A percentile compares a stretch with the other conserved stretches of the same genome.
These are phyloP conservation scores for Leccinum subgranulosum DNA, from an alignment of 768 basidiomycete genomes.

Conservation along the genomic window DNA sequence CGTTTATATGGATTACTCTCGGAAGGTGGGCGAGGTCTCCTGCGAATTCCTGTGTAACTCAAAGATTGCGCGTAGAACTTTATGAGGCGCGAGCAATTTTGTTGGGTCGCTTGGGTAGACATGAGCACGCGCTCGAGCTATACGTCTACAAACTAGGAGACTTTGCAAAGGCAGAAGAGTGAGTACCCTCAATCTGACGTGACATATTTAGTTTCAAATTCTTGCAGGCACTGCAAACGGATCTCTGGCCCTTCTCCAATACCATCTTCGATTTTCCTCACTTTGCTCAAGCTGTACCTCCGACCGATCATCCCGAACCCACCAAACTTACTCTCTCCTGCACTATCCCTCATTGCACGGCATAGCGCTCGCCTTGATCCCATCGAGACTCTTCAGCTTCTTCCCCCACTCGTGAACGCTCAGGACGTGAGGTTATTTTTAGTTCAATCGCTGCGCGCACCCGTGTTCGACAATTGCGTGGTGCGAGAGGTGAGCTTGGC, in stretches of 20 bases:
- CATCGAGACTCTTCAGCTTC: constrained; percentile 74
- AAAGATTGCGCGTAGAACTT: constrained; percentile 51
- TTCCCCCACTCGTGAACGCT: constrained; percentile 88
- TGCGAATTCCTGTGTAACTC: not conserved
- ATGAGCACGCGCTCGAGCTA: constrained; percentile 91
- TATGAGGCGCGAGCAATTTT: constrained; percentile 91
- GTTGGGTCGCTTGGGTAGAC: constrained; percentile 83
- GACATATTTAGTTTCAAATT: not conserved
- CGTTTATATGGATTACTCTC: constrained; percentile 79
- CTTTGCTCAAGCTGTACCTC: constrained; percentile 84
- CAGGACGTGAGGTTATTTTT: constrained; percentile 78
- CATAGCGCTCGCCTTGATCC: constrained; percentile 83
- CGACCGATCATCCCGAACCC: constrained; percentile 56
- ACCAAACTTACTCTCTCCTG: constrained; percentile 68
- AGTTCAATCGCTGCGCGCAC: constrained; percentile 61
- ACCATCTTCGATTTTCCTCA: constrained; percentile 71
- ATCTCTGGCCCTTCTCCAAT: constrained; percentile 59
- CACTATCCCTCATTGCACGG: constrained; percentile 81
- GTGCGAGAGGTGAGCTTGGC: constrained; percentile 68
- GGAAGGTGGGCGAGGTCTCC: constrained; percentile 54
- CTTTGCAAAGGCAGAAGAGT: constrained; percentile 89
- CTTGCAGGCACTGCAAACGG: constrained; percentile 84
- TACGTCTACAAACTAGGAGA: constrained; percentile 89
- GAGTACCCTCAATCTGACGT: constrained; percentile 22
- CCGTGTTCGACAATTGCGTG: constrained; percentile 67